Conservation (phyloP, 2,329 filamentous ascomycete genomes). For the Apiospora marii region DNA sequence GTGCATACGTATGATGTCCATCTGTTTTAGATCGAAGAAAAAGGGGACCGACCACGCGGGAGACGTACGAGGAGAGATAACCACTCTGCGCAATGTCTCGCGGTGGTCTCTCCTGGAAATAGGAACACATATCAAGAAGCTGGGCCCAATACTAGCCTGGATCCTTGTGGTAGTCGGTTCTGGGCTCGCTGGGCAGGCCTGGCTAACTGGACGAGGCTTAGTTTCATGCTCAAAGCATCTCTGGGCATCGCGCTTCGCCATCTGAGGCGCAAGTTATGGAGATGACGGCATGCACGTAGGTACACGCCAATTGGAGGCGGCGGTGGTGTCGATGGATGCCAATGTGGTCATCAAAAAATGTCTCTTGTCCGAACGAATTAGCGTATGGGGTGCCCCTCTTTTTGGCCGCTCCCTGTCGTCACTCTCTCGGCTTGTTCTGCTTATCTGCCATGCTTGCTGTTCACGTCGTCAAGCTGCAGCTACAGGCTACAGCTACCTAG, state of each 20-base stretch:
- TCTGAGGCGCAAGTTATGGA: conserved; percentile 5
- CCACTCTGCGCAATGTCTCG: background rate
- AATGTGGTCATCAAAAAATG: background rate
- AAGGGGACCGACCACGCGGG: background rate
- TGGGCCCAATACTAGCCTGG: background rate
- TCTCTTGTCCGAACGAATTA: conserved; percentile 9
- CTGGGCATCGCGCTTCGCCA: background rate
- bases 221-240: conserved; percentile 6
- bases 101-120: background rate
- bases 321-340: background rate
- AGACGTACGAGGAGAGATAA: background rate
- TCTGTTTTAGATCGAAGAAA: background rate
- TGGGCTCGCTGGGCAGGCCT: background rate
- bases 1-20: background rate
- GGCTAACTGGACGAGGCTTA: background rate
- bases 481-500: background rate
- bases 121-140: background rate
- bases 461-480: background rate
- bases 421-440: background rate
- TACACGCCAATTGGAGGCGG: conserved; percentile 1
- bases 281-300: conserved; percentile 17
- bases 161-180: background rate
- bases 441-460: background rate
- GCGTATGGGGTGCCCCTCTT: conserved; percentile 15
- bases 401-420: conserved; percentile 11